Base-by-base conservation (phyloP, 2,329 filamentous ascomycete species). In the Alternaria consortialis region DNA sequence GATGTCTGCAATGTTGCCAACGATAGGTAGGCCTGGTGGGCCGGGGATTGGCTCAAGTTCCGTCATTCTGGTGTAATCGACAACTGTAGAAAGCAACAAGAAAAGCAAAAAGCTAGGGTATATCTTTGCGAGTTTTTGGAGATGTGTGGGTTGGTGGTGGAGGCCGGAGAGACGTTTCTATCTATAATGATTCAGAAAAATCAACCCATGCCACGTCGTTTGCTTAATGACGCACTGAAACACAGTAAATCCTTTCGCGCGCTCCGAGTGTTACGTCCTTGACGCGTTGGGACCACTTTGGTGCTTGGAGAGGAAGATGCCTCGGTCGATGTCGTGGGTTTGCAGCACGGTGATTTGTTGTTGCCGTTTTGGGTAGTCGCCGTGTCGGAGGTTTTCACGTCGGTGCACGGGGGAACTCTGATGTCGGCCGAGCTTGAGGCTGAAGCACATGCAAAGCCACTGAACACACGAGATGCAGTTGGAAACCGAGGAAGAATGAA, bases 1-100 rank as follows among this genome's bases (percentile, higher is more conserved):
- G 63, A 93, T 84, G 64, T 91, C 88, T 55, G 81, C 79, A 31
- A 90, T 73, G 67, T 92, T 90, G 29, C 90, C 90, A 25, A 92
- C 64, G 27, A 92, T 75, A 1, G 89, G 90, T 57, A 90, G 80
- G 3, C 87, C 88, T 55, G 83, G 83, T 27, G 90, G 90, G 47
- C 86, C 84, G 2, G 90, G 89, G 54, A 92, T 90, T 3, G 62
- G 59, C 42, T 62, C 60, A 32, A 84, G 81, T 20, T 72, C 67
- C 71, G 70, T 69, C 20, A 36, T 50, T 31, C n/a, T 29, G 37
- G 23, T 8, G 31, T 15, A 9, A 4, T 15, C 5, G 43, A 5
- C 8, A 42, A 36, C 17, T 46, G 44, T 20, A 40, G 17, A 17
- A 52, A 34, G 12, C 5, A 31, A 25, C 13, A 11, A 40, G 3